A percentile compares a stretch with the other conserved stretches of the same genome.
phyloP scores from a whole-genome alignment of 257 asterid species.

The Mitragyna speciosa region DNA sequence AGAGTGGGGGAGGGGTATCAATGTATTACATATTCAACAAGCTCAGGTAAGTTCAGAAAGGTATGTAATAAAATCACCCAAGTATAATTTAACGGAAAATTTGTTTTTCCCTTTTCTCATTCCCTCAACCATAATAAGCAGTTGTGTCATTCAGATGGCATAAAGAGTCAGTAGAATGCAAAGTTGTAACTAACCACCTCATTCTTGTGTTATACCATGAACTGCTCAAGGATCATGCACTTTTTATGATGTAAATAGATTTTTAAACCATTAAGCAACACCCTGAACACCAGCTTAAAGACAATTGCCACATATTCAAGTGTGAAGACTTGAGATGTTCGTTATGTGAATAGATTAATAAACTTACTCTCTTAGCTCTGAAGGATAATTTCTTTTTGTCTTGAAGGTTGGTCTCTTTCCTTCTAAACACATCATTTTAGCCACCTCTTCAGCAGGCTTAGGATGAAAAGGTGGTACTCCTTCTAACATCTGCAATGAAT shows the following conservation, averaged over 20 bases:
- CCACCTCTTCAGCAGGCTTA: slow-evolving; percentile 70
- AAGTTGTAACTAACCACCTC: neutral
- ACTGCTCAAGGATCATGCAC: neutral
- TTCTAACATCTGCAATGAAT: slow-evolving; percentile 73
- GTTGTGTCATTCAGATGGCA: too few species aligned
- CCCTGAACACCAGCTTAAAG: neutral
- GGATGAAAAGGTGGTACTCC: slow-evolving; percentile 75
- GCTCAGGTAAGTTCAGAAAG: too few species aligned
- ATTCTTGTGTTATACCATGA: neutral
- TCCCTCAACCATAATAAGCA: too few species aligned
- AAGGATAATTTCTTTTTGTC: slow-evolving; percentile 77
- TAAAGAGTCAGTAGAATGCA: neutral
- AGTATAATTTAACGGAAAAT: too few species aligned
- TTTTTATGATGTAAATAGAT: too few species aligned
- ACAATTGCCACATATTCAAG: neutral
- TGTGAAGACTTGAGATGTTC: neutral
- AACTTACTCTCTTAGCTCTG: slow-evolving; percentile 80
- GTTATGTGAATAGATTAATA: neutral
- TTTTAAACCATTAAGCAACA: neutral
- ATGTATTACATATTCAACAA: too few species aligned
- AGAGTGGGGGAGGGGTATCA: too few species aligned
- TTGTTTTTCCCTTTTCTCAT: too few species aligned
- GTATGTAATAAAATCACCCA: too few species aligned
- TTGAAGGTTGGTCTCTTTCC: slow-evolving; percentile 78
- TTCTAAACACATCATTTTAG: slow-evolving; percentile 62